Evolutionary conservation across 495 filamentous ascomycete genomes (phyloP).

Genomic region (Choiromyces venosus): DNA sequence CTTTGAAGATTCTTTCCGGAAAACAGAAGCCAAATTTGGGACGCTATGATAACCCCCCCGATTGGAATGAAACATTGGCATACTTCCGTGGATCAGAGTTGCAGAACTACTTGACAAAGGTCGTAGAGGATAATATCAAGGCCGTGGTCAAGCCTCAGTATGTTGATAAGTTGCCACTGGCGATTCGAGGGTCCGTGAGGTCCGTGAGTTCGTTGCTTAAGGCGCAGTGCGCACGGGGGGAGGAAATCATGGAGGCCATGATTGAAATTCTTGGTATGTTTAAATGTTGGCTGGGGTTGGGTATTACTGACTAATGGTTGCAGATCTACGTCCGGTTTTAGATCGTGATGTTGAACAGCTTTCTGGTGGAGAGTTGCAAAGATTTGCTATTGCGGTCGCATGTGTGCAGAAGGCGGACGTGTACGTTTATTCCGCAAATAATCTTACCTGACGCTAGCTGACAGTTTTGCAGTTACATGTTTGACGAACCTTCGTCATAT

Average conservation of each 20-base stretch:
- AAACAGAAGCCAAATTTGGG: slow-evolving; percentile 98
- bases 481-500: slow-evolving; percentile 97
- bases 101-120: slow-evolving; percentile 98
- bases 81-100: slow-evolving; percentile 96
- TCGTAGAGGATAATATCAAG: slow-evolving; percentile 92
- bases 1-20: slow-evolving; percentile 93
- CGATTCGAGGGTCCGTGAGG: slow-evolving; percentile 72
- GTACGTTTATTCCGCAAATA: slow-evolving; percentile 45
- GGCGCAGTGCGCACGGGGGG: slow-evolving; percentile 62
- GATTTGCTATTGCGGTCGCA: slow-evolving; percentile 90
- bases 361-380: slow-evolving; percentile 94
- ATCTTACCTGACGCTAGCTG: not conserved
- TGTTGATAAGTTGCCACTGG: slow-evolving; percentile 93
- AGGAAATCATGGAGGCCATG: slow-evolving; percentile 55
- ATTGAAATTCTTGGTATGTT: slow-evolving; percentile 67
- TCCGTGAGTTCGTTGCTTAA: slow-evolving; percentile 71
- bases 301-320: slow-evolving; percentile 33
- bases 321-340: slow-evolving; percentile 78
- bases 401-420: slow-evolving; percentile 96
- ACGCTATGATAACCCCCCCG: slow-evolving; percentile 88
- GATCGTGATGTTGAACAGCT: slow-evolving; percentile 82
- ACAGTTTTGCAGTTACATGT: slow-evolving; percentile 70
- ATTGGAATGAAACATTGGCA: slow-evolving; percentile 98
- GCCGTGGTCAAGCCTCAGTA: slow-evolving; percentile 98
- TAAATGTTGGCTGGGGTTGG: not conserved